Conservation (phyloP, 345 rosid species). For the Hibiscus mutabilis region DNA sequence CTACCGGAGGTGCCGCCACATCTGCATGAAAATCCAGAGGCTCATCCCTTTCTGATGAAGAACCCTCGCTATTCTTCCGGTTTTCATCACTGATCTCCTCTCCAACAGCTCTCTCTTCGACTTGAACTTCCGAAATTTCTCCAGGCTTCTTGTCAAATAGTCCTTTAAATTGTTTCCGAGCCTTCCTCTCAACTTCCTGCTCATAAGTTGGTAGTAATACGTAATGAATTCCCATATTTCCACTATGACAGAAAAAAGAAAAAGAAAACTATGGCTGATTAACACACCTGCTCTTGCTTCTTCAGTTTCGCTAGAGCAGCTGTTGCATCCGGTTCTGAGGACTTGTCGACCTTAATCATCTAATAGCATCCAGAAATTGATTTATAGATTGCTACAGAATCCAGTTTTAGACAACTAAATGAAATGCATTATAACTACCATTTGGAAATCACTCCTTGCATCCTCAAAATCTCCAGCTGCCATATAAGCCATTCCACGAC, state of each 20-base stretch:
- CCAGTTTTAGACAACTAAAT: not conserved
- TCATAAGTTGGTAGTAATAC: constrained; percentile 4
- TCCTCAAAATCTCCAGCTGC: constrained; percentile 79
- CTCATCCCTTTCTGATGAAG: constrained; percentile 23
- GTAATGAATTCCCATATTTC: not conserved
- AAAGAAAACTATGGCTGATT: not conserved
- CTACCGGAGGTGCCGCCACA: constrained; percentile 23
- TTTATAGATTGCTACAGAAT: constrained; percentile 10
- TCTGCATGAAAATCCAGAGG: constrained; percentile 17
- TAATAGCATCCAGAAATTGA: constrained; percentile 15
- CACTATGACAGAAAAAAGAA: not conserved
- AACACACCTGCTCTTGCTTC: constrained; percentile 71
- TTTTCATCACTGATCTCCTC: constrained; percentile 16
- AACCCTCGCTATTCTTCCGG: constrained; percentile 7
- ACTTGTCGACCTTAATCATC: constrained; percentile 59
- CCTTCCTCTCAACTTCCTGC: constrained; percentile 74
- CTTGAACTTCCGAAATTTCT: constrained; percentile 53
- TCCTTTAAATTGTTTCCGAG: constrained; percentile 84
- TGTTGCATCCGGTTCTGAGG: constrained; percentile 51
- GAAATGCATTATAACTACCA: constrained; percentile 28
- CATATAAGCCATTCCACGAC: constrained; percentile 95
- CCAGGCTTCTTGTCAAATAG: constrained; percentile 95
- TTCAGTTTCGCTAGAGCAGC: constrained; percentile 78
- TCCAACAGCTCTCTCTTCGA: constrained; percentile 16
- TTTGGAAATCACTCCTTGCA: constrained; percentile 64